These are phyloP conservation scores for Coemansia sp. DNA, from an alignment of 192 early-diverging fungal species.

Conservation along the genomic window DNA sequence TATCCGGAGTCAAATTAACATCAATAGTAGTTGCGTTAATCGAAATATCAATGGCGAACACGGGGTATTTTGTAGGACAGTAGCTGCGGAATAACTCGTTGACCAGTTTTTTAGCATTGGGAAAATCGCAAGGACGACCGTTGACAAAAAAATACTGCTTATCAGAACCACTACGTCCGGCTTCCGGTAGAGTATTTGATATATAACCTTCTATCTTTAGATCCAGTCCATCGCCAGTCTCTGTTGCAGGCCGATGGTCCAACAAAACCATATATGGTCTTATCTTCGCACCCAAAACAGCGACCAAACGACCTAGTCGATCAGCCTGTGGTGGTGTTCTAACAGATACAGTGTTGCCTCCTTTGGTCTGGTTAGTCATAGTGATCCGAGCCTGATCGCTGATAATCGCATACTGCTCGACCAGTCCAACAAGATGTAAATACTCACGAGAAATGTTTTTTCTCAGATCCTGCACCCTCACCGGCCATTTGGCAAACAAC, in stretches of 20 bases:
- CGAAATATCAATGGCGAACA: constrained; percentile 68
- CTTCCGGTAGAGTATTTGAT: constrained; percentile 38
- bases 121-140: constrained; percentile 82
- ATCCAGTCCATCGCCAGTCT: constrained; percentile 5
- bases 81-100: constrained; percentile 80
- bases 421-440: constrained; percentile 67
- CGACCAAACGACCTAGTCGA: constrained; percentile 55
- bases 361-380: constrained; percentile 64
- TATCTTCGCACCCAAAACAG: constrained; percentile 73
- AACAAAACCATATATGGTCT: constrained; percentile 24
- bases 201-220: constrained; percentile 41
- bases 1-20: constrained; percentile 95
- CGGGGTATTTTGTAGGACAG: constrained; percentile 75
- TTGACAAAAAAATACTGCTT: constrained; percentile 90
- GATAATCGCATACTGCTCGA: constrained; percentile 86
- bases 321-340: constrained; percentile 20
- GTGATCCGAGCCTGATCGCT: constrained; percentile 66
- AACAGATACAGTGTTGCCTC: constrained; percentile 12
- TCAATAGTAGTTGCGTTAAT: constrained; percentile 60
- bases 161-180: constrained; percentile 74
- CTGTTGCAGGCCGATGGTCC: neutral
- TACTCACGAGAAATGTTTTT: constrained; percentile 81
- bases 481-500: constrained; percentile 85
- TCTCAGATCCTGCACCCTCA: constrained; percentile 82
- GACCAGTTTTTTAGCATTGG: constrained; percentile 71